Base-by-base conservation (phyloP, 495 filamentous ascomycete species). In the Xylaria telfairii region DNA sequence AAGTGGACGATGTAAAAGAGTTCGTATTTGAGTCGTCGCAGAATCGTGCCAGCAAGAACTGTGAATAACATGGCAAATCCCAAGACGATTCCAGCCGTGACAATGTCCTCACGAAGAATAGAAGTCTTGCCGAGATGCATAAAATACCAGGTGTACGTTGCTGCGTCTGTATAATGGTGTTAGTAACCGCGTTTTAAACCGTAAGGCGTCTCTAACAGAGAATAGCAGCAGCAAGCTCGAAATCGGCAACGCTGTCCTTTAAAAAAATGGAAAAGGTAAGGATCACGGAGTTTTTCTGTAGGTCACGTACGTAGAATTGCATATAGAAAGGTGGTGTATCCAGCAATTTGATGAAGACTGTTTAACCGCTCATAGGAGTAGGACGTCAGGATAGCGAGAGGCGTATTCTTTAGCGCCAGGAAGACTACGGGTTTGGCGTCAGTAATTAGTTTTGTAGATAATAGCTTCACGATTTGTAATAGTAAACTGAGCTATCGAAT, bases 361-460 rank as follows among this genome's bases (percentile, higher is more conserved):
- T 90, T 90, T 41, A 91, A 82, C 24, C 85, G 79, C 68, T 91
- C 89, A 73, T 91, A 90, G 10, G 88, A 90, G 57, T 86, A 86
- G 21, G 85, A 84, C 12, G 85, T 87, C 30, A 91, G 70, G 41
- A 85, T 80, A 37, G 87, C 85, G 24, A 91, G 73, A 39, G 89
- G 89, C 0, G 87, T 90, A 72, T 90, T 89, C 67, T 87, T 89
- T 67, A 91, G 78, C 3, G 86, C 85, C 32, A 91, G 80, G 62
- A 90, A 89, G 17, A 89, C 83, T 69, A n/a, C 17, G 12, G n/a
- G 34, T 19, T 21, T 8, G 28, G 24, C 26, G 15, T 68, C 41
- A 68, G 66, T 39, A 37, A 28, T 8, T 49, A 1, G 21, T 47
- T 4, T 67, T 10, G 3, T 13, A 8, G 37, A 47, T 3, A 13